These are phyloP conservation scores for Cyamopsis tetragonoloba DNA, from an alignment of 306 rosid genomes.

Conservation along the genomic window DNA sequence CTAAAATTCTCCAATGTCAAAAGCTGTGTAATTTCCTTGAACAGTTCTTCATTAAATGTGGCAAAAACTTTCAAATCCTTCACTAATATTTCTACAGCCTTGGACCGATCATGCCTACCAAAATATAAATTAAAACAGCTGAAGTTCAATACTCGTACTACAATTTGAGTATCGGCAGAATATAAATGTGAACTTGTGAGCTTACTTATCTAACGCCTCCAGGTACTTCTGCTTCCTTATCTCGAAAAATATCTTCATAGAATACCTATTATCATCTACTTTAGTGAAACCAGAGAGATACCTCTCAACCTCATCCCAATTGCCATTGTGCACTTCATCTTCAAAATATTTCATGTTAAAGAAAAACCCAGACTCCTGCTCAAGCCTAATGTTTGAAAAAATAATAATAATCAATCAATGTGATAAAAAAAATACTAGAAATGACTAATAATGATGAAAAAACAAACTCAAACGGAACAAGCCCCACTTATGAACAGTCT, in stretches of 20 bases:
- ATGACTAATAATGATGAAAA: neutral
- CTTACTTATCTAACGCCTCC: constrained; percentile 96
- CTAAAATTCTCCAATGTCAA: constrained; percentile 88
- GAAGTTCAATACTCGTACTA: neutral
- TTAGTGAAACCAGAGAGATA: constrained; percentile 96
- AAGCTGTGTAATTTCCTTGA: constrained; percentile 96
- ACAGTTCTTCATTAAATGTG: constrained; percentile 85
- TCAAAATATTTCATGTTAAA: constrained; percentile 95
- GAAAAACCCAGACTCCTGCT: constrained; percentile 97
- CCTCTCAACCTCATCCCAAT: constrained; percentile 96
- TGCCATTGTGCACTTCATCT: constrained; percentile 95
- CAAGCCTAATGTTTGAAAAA: constrained; percentile 50
- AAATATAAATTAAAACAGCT: constrained; percentile 15
- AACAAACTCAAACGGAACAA: constrained; percentile 18
- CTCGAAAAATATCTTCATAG: constrained; percentile 98
- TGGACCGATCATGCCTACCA: constrained; percentile 85
- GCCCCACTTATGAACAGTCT: constrained; percentile 92
- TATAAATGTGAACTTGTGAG: neutral
- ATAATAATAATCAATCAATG: constrained; percentile 27
- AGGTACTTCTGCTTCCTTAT: constrained; percentile 97
- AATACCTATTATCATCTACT: constrained; percentile 92
- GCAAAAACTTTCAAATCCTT: constrained; percentile 91
- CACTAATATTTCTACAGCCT: constrained; percentile 87
- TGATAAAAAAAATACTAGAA: constrained; percentile 11
- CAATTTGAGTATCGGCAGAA: neutral